Percentiles rank a stretch among this genome's conserved stretches.
Evolutionary conservation across 2,329 filamentous ascomycete species (phyloP).

Genomic region (Mycocentrospora acerina): DNA sequence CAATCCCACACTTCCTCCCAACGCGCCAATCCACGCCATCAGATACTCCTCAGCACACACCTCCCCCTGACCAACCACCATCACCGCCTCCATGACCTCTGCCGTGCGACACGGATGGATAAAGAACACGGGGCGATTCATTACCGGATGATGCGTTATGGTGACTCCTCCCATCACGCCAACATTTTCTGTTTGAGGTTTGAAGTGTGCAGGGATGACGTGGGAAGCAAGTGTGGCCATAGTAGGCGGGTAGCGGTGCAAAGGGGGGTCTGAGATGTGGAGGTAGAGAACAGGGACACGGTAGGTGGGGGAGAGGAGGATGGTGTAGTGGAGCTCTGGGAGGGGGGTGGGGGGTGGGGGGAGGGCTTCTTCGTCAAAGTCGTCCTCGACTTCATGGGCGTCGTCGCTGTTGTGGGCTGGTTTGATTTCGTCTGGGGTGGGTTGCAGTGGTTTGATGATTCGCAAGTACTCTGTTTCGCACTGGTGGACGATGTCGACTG

Average conservation of each 20-base stretch:
- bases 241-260: slow-evolving; percentile 30
- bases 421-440: background rate
- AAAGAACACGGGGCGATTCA: slow-evolving; percentile 78
- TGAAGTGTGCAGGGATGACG: slow-evolving; percentile 39
- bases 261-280: slow-evolving; percentile 28
- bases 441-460: slow-evolving; percentile 21
- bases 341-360: background rate
- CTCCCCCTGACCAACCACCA: slow-evolving; percentile 27
- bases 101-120: slow-evolving; percentile 90
- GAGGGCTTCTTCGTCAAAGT: slow-evolving; percentile 21
- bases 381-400: background rate
- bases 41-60: slow-evolving; percentile 67
- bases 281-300: slow-evolving; percentile 50
- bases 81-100: slow-evolving; percentile 68
- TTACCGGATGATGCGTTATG: slow-evolving; percentile 73
- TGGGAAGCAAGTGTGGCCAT: slow-evolving; percentile 38
- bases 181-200: slow-evolving; percentile 31
- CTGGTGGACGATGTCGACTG: slow-evolving; percentile 17
- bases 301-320: slow-evolving; percentile 48
- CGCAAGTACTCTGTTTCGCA: slow-evolving; percentile 17
- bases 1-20: slow-evolving; percentile 78
- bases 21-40: slow-evolving; percentile 83
- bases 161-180: slow-evolving; percentile 45
- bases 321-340: slow-evolving; percentile 39
- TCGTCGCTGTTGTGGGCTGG: background rate